Evolutionary conservation across 2,329 filamentous ascomycete genomes (phyloP), one percentile per base, ranked within the genome.

Genomic region (Septoria petroselini): DNA sequence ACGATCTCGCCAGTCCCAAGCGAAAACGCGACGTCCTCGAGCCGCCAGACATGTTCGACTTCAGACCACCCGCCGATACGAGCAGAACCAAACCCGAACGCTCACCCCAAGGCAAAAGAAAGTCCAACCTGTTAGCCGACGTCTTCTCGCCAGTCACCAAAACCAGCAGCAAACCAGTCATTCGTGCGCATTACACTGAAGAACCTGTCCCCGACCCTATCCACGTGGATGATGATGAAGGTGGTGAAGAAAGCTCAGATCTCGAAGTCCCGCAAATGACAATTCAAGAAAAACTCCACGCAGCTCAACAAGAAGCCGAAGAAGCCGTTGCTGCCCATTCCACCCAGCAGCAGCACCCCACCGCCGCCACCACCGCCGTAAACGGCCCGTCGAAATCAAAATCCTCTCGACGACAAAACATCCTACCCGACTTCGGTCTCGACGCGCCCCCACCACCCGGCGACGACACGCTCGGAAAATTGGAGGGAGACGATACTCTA

Each of bases 231-330:
- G n/a, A n/a, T n/a, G n/a, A n/a, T n/a, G 57, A 52, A 62, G 63
- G 66, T 21, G 58, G 71, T 57, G 47, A 68, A 62, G 31, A 73
- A 67, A 59, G 54, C 56, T 59, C 59, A 38, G 53, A 62, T 23
- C 53, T 57, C 18, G 54, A 58, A 30, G 50, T 61, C 4, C 58
- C 52, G 7, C 55, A 54, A 29, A 59, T 74, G 48, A 74, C 70
- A 2, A 68, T 76, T 42, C 66, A 71, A 49, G 72, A 76, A 49
- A 76, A 76, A 59, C 68, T 76, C 44, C 69, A 65, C 42, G 69
- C 66, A 38, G 72, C 68, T 6, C 69, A 72, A 53, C 63, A 63
- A 50, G 71, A 74, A 57, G 73, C 73, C 31, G 72, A 73, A 60
- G 68, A 69, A 53, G 71, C 70, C 48, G 69, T 68, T 48, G 41